Base-by-base conservation (phyloP, 2,329 filamentous ascomycete species). In the Calonectria pseudoturangicola region DNA sequence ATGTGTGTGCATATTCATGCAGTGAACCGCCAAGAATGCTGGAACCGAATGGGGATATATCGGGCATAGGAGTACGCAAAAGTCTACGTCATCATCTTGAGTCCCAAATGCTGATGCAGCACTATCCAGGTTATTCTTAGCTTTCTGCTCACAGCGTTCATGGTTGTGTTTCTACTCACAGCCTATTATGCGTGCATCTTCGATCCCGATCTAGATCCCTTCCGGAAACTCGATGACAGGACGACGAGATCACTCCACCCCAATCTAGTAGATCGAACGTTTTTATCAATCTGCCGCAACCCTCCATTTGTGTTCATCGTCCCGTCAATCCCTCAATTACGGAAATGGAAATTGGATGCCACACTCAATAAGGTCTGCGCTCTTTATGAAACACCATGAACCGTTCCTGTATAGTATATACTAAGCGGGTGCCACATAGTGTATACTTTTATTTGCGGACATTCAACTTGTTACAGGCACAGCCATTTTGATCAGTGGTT, bases 1-100 rank as follows among this genome's bases (percentile, higher is more conserved):
- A 63, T 43, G 25, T 16, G 41, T 63, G 58, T 27, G 41, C 58
- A 63, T 63, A 63, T 47, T 63, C 58, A 47, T 63, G 58, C 58
- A 47, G 12, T 16, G 58, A 63, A 63, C 41, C 39, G 16, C 58
- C 58, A 63, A 54, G 50, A 30, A 63, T 25, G 33, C 41, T 63
- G 39, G 58, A 63, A 47, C 41, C 58, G 6, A 45, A 63, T 33
- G 58, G 58, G 13, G 58, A 63, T 28, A 63, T 63, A 27, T 63
- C 58, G 25, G 58, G 58, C 18, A 27, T 47, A n/a, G 58, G 58
- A n/a, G 58, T 63, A 63, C 10, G 41, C 18, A n/a, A 47, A 36
- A 63, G n/a, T 13, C 25, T 45, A 47, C 16, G 58, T 12, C n/a
- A 12, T 13, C 39, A n/a, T n/a, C 45, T 21, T 8, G 36, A 28